These are phyloP conservation scores for Colletotrichum caudatum DNA, from an alignment of 2,329 filamentous ascomycete species.

Conservation along the genomic window DNA sequence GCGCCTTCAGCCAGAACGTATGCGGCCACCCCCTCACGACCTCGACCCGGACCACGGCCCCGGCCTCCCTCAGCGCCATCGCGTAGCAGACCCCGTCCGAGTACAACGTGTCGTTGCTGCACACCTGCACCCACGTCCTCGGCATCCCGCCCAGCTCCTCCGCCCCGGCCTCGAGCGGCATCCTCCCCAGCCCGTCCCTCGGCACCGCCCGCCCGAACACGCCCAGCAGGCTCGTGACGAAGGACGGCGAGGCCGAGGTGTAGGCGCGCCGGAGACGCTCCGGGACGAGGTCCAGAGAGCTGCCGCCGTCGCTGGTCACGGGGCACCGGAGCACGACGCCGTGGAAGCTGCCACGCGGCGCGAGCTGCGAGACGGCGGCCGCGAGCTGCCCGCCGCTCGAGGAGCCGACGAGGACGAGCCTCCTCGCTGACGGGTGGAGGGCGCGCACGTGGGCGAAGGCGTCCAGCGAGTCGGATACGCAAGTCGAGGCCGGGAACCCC, in stretches of 20 bases:
- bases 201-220: slow-evolving; percentile 51
- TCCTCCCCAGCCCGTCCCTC: slow-evolving; percentile 54
- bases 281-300: slow-evolving; percentile 53
- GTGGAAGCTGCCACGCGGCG: slow-evolving; percentile 46
- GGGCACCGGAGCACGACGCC: slow-evolving; percentile 62
- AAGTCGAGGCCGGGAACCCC: slow-evolving; percentile 52
- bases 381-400: slow-evolving; percentile 64
- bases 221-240: slow-evolving; percentile 52
- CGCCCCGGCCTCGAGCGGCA: slow-evolving; percentile 56
- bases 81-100: slow-evolving; percentile 65
- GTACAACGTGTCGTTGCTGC: slow-evolving; percentile 64
- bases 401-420: slow-evolving; percentile 56
- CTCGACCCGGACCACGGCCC: slow-evolving; percentile 56
- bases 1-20: slow-evolving; percentile 65
- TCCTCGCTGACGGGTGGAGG: slow-evolving; percentile 36
- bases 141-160: slow-evolving; percentile 51
- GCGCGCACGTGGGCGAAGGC: slow-evolving; percentile 49
- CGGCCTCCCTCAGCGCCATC: slow-evolving; percentile 54
- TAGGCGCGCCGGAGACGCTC: slow-evolving; percentile 51
- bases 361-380: slow-evolving; percentile 55
- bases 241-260: slow-evolving; percentile 54
- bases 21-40: slow-evolving; percentile 62
- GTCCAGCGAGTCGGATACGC: slow-evolving; percentile 57
- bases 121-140: slow-evolving; percentile 62
- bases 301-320: slow-evolving; percentile 60